Percentiles rank a stretch among this genome's conserved stretches.
These are phyloP conservation scores for Didymella pinodella DNA, from an alignment of 2,329 filamentous ascomycete species.

Conservation along the genomic window DNA sequence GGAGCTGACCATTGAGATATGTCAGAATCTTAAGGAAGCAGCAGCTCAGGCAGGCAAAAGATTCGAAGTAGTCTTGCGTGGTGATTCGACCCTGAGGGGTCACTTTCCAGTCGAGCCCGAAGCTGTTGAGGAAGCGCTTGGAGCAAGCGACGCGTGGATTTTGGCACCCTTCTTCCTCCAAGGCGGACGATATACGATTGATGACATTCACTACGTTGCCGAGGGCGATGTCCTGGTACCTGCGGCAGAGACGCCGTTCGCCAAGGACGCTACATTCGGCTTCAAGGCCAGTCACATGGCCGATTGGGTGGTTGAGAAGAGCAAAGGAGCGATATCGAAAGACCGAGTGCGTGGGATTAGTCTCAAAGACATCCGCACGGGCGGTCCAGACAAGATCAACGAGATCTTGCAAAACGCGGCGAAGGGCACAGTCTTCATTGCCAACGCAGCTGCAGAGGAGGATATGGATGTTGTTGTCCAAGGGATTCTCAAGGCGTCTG, in stretches of 20 bases:
- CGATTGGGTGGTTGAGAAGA: conserved; percentile 65
- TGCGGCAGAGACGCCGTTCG: conserved; percentile 63
- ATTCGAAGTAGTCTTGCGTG: conserved; percentile 65
- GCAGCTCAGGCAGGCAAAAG: conserved; percentile 49
- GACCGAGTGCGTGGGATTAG: conserved; percentile 56
- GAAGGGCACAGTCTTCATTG: conserved; percentile 56
- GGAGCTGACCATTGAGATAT: conserved; percentile 60
- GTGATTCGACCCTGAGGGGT: conserved; percentile 65
- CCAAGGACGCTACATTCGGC: conserved; percentile 65
- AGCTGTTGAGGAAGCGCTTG: conserved; percentile 60
- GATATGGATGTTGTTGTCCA: conserved; percentile 65
- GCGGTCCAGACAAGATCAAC: conserved; percentile 55
- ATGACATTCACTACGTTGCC: conserved; percentile 66
- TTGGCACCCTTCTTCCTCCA: conserved; percentile 68
- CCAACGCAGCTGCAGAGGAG: conserved; percentile 62
- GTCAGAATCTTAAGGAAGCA: conserved; percentile 58
- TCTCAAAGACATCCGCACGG: conserved; percentile 58
- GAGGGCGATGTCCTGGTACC: conserved; percentile 61
- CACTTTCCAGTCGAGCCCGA: conserved; percentile 66
- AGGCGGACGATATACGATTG: conserved; percentile 65
- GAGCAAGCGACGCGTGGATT: conserved; percentile 61
- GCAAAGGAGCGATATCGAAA: conserved; percentile 51
- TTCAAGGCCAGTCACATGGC: conserved; percentile 62
- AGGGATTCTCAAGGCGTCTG: conserved; percentile 55
- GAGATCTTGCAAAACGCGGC: conserved; percentile 51